phyloP scores from a whole-genome alignment of 2,329 filamentous ascomycete genomes.

The Neurospora sp. region DNA sequence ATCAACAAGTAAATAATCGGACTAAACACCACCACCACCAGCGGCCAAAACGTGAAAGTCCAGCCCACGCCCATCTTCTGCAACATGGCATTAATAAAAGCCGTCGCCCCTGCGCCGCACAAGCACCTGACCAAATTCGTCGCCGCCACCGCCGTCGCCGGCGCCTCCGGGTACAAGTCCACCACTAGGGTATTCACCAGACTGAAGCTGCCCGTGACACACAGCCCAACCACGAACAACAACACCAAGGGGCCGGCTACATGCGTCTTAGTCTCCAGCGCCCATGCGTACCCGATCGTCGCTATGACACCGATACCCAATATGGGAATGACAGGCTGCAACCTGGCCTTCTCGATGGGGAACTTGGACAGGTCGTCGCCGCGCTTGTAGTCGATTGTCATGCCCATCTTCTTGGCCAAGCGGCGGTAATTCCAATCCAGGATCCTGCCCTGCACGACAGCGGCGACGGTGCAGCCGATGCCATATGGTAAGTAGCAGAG shows the following conservation, averaged over 20 bases:
- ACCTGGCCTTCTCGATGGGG: constrained; percentile 44
- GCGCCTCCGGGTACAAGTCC: constrained; percentile 51
- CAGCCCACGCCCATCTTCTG: constrained; percentile 47
- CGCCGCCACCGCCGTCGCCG: constrained; percentile 53
- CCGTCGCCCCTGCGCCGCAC: constrained; percentile 48
- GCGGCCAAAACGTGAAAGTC: constrained; percentile 50
- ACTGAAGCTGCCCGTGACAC: constrained; percentile 52
- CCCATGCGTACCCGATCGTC: constrained; percentile 49
- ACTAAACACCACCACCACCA: constrained; percentile 38
- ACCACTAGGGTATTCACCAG: constrained; percentile 55
- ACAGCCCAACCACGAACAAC: constrained; percentile 46
- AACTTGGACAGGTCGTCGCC: constrained; percentile 41
- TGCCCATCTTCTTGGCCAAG: constrained; percentile 49
- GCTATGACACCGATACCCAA: constrained; percentile 43
- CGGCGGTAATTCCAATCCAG: constrained; percentile 63
- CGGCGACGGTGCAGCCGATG: constrained; percentile 37
- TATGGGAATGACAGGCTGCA: constrained; percentile 45
- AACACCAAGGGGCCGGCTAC: constrained; percentile 47
- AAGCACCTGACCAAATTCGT: constrained; percentile 56
- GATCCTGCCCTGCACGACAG: constrained; percentile 46
- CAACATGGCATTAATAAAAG: constrained; percentile 51
- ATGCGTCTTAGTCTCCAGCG: constrained; percentile 38
- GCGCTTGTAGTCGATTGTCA: constrained; percentile 51
- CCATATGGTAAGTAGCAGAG: constrained; percentile 48
- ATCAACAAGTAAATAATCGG: constrained; percentile 41